These are phyloP conservation scores for Hericium erinaceus DNA, from an alignment of 768 basidiomycete genomes.

Conservation along the genomic window DNA sequence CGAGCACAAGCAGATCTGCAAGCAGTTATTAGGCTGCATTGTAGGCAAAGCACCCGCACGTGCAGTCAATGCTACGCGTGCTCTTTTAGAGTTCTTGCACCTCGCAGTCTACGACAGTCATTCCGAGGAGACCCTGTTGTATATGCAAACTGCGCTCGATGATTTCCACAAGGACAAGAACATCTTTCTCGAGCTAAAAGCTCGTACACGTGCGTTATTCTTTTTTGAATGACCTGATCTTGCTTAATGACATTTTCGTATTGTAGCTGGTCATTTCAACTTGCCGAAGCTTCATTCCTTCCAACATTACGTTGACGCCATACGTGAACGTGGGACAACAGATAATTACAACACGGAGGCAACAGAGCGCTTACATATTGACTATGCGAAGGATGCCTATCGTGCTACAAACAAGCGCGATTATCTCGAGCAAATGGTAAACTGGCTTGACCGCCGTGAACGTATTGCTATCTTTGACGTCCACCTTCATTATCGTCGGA, in stretches of 20 bases:
- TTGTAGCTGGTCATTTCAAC: conserved; percentile 5
- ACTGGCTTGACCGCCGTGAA: conserved; percentile 13
- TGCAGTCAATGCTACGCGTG: not conserved
- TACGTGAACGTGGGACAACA: conserved; percentile 4
- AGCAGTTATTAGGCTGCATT: not conserved
- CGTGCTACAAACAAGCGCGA: conserved; percentile 19
- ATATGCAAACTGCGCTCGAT: conserved; percentile 19
- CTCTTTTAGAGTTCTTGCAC: conserved; percentile 29
- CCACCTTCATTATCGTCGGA: not conserved
- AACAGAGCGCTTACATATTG: conserved; percentile 24
- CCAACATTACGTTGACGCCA: conserved; percentile 8
- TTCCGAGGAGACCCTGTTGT: conserved; percentile 19
- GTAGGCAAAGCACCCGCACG: not conserved
- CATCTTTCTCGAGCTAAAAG: conserved; percentile 25
- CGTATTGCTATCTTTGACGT: not conserved
- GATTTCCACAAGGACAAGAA: conserved; percentile 32
- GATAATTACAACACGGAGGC: conserved; percentile 25
- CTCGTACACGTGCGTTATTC: conserved; percentile 19
- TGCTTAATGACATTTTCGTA: too few species aligned
- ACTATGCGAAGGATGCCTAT: conserved; percentile 23
- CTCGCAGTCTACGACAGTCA: conserved; percentile 27
- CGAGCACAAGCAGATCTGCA: conserved; percentile 28
- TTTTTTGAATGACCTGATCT: too few species aligned
- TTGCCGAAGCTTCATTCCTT: conserved; percentile 12
- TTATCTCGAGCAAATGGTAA: conserved; percentile 23